Evolutionary conservation across 2,329 filamentous ascomycete genomes (phyloP), one percentile per base, ranked within the genome.

Genomic region (Ophiostoma quercus): DNA sequence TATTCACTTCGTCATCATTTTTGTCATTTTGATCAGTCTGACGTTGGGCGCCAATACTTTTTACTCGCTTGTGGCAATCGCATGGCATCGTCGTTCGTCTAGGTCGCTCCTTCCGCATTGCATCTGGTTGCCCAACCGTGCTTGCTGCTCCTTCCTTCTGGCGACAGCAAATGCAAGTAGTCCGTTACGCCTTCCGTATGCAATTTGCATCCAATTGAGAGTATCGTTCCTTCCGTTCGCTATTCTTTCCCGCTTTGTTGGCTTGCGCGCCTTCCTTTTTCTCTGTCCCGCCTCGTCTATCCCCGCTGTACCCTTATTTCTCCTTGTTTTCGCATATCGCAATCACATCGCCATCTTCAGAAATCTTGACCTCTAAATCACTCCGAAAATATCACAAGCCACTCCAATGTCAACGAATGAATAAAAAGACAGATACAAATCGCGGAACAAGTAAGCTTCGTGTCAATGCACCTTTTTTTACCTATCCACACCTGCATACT

Each of bases 91-190:
- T 19, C 25, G 57, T 32, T 32, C 14, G 57, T 19, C 57, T 25
- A 32, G 51, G 57, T 62, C 57, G 57, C 57, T 62, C 57, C 25
- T 62, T 62, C 57, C 25, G 25, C 25, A 62, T 62, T 25, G 25
- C 25, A 62, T 62, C 12, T 19, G n/a, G 12, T 29, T 19, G 57
- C 57, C 22, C 57, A 62, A 62, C 57, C 25, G 8, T 14, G 25
- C 57, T 62, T 32, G 25, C 12, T 9, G 25, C 19, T 62, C 57
- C 32, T 32, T 19, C 25, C n/a, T 22, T 29, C 22, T 57, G 4
- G 51, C 22, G 22, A 25, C 22, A 25, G 51, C 22, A 29, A 25
- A 4, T 25, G 8, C n/a, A 22, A 25, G 22, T 8, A 29, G 8
- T 3, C 51, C 9, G 3, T 25, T 12, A n/a, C 12, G 8, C 8